A percentile compares a stretch with the other conserved stretches of the same genome.
phyloP scores from a whole-genome alignment of 352 stramenopile genomes.

The Pythium brachiatum region DNA sequence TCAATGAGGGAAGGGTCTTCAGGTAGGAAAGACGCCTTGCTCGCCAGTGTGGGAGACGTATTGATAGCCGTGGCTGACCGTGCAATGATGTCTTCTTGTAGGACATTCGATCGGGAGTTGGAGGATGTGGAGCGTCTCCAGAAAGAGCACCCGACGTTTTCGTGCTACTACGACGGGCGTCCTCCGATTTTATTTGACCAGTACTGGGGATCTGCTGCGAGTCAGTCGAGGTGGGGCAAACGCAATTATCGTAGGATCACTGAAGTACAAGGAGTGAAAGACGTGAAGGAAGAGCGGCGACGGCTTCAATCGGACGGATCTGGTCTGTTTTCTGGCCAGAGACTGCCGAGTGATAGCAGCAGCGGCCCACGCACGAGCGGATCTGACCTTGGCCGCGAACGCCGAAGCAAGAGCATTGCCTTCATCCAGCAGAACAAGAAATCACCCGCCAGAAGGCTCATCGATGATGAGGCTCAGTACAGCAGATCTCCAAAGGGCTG shows the following conservation, averaged over 20 bases:
- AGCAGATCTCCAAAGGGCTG: conserved; percentile 63
- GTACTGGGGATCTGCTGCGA: conserved; percentile 71
- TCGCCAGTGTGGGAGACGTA: too few relatives aligned
- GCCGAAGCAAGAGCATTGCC: conserved; percentile 72
- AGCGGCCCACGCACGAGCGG: conserved; percentile 1
- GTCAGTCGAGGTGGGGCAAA: conserved; percentile 56
- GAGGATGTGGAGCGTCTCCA: conserved; percentile 51
- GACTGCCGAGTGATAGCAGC: conserved; percentile 19
- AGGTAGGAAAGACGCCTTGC: too few relatives aligned
- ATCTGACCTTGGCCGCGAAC: conserved; percentile 15
- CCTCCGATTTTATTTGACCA: conserved; percentile 33
- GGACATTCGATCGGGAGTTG: conserved; percentile 68
- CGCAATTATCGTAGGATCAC: conserved; percentile 46
- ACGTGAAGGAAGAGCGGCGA: conserved; percentile 36
- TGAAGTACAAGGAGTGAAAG: conserved; percentile 24
- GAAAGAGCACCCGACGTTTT: conserved; percentile 54
- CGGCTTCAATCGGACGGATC: conserved; percentile 41
- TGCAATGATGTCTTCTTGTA: conserved; percentile 16
- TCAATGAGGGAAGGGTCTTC: conserved; percentile 40
- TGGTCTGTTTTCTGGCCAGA: conserved; percentile 8
- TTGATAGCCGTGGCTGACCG: neutral
- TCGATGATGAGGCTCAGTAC: conserved; percentile 40
- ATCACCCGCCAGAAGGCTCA: conserved; percentile 6
- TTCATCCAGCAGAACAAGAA: conserved; percentile 42
- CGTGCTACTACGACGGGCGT: conserved; percentile 57